phyloP scores from a whole-genome alignment of 169 alveolate species.

The Cryptosporidium viatorum region DNA sequence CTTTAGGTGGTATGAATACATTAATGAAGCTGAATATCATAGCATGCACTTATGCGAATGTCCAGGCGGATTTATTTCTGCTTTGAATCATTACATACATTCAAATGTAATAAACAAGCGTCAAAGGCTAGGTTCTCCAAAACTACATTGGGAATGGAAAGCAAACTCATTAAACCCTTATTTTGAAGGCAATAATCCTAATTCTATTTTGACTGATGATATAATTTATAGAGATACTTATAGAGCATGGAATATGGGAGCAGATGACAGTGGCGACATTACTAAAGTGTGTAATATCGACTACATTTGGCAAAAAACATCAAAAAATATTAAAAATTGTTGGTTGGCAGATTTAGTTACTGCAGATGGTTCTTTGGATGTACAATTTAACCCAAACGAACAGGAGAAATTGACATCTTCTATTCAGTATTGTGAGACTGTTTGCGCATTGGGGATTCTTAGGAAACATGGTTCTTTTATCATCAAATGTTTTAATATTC shows the following conservation, averaged over 20 bases:
- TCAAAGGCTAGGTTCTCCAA: slow-evolving; percentile 64
- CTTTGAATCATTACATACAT: slow-evolving; percentile 80
- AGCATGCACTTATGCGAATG: slow-evolving; percentile 83
- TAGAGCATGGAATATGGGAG: slow-evolving; percentile 81
- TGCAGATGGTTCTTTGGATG: slow-evolving; percentile 83
- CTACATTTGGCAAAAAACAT: slow-evolving; percentile 81
- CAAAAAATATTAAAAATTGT: slow-evolving; percentile 45
- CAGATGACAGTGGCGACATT: slow-evolving; percentile 83
- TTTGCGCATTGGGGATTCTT: slow-evolving; percentile 83
- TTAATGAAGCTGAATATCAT: slow-evolving; percentile 77
- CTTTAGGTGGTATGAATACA: slow-evolving; percentile 79
- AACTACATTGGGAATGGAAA: slow-evolving; percentile 79
- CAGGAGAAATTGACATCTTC: slow-evolving; percentile 82
- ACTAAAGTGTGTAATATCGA: slow-evolving; percentile 79
- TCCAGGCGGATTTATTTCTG: slow-evolving; percentile 85
- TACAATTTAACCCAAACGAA: slow-evolving; percentile 82
- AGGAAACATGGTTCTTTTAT: slow-evolving; percentile 82
- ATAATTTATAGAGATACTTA: slow-evolving; percentile 82
- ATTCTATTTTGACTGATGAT: slow-evolving; percentile 81
- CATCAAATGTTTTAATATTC: slow-evolving; percentile 81
- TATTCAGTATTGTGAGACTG: slow-evolving; percentile 80
- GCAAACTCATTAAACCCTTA: slow-evolving; percentile 85
- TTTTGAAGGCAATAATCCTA: slow-evolving; percentile 81
- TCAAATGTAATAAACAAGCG: slow-evolving; percentile 74
- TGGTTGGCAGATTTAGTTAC: slow-evolving; percentile 81